phyloP scores from a whole-genome alignment of 495 filamentous ascomycete species.

The Staphylotrichum longicolle region DNA sequence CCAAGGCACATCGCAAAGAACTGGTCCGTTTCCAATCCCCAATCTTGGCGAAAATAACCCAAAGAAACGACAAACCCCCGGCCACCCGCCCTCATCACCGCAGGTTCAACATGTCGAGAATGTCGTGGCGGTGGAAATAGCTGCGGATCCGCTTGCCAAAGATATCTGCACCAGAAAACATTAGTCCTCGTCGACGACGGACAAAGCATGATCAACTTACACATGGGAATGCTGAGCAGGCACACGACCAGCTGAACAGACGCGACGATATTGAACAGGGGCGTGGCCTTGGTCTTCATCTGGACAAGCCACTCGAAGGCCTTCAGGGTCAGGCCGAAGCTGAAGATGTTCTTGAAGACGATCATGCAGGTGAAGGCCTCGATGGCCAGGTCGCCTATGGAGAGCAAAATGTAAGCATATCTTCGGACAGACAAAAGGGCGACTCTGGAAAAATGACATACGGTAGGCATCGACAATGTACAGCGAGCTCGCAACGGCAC shows the following conservation, averaged over 20 bases:
- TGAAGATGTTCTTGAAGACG: constrained; percentile 90
- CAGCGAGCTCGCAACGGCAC: constrained; percentile 79
- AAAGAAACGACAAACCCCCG: not conserved
- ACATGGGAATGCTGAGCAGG: constrained; percentile 73
- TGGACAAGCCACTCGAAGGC: constrained; percentile 76
- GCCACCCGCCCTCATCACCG: constrained; percentile 14
- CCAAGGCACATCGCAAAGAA: not conserved
- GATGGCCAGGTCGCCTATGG: constrained; percentile 71
- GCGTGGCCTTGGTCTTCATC: constrained; percentile 53
- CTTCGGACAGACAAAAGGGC: not conserved
- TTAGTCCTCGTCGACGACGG: not conserved
- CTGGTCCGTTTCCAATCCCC: constrained; percentile 1
- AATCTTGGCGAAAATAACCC: not conserved
- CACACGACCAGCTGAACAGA: constrained; percentile 76
- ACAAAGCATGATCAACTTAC: constrained; percentile 31
- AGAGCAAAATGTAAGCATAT: not conserved
- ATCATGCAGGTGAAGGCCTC: constrained; percentile 89
- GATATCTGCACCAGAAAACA: constrained; percentile 54
- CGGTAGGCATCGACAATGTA: constrained; percentile 95
- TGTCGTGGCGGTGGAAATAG: constrained; percentile 68
- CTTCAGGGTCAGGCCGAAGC: constrained; percentile 77
- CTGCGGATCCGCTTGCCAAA: constrained; percentile 75
- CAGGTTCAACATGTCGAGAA: constrained; percentile 55
- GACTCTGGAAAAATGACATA: constrained; percentile 43
- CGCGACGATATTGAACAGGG: constrained; percentile 64